Conservation (phyloP, 2,329 filamentous ascomycete genomes). For the Diaporthe helianthi region DNA sequence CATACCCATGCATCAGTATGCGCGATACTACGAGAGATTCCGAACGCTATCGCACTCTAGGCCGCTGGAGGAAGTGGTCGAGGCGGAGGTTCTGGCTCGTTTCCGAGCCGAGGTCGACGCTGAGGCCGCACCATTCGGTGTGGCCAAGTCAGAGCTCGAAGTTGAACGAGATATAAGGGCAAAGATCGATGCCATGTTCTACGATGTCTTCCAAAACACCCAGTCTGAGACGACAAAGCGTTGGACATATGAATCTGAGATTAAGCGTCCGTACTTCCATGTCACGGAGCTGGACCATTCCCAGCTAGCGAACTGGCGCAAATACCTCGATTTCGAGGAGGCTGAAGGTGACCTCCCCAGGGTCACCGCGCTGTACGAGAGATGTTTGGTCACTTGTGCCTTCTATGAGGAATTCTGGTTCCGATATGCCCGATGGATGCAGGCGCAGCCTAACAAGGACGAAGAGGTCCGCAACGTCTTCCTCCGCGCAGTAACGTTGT, state of each 20-base stretch:
- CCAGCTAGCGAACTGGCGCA: slow-evolving; percentile 90
- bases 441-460: slow-evolving; percentile 77
- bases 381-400: slow-evolving; percentile 89
- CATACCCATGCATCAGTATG: slow-evolving; percentile 95
- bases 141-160: slow-evolving; percentile 71
- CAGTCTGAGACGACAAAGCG: slow-evolving; percentile 90
- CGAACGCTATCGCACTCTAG: slow-evolving; percentile 76
- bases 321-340: slow-evolving; percentile 97
- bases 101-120: slow-evolving; percentile 76
- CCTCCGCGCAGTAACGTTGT: slow-evolving; percentile 82
- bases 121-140: slow-evolving; percentile 62
- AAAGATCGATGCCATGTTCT: slow-evolving; percentile 81
- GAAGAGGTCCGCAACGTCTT: slow-evolving; percentile 94
- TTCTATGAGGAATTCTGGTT: slow-evolving; percentile 99
- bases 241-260: slow-evolving; percentile 93
- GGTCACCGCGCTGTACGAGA: slow-evolving; percentile 86
- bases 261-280: slow-evolving; percentile 97
- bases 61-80: slow-evolving; percentile 75
- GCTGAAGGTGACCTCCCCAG: slow-evolving; percentile 77
- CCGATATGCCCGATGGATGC: slow-evolving; percentile 96
- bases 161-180: slow-evolving; percentile 82
- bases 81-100: slow-evolving; percentile 70
- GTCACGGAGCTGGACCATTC: slow-evolving; percentile 88
- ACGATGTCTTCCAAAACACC: slow-evolving; percentile 80
- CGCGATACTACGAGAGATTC: slow-evolving; percentile 92